Percentiles rank a stretch among this genome's conserved stretches.
These are phyloP conservation scores for Claviceps pazoutovae DNA, from an alignment of 2,329 filamentous ascomycete species.

Conservation along the genomic window DNA sequence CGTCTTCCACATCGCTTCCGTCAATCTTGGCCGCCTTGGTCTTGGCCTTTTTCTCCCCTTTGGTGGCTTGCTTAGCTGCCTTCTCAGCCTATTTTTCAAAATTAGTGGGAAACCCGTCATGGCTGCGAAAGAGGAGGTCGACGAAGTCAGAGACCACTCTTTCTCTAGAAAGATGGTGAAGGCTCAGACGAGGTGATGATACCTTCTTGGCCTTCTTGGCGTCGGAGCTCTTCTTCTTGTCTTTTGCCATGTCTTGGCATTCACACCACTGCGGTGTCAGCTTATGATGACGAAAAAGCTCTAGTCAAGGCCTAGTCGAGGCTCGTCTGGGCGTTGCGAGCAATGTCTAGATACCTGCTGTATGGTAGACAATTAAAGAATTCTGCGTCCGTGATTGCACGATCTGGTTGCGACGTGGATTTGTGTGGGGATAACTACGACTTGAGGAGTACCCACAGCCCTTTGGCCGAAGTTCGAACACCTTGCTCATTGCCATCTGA, in stretches of 20 bases:
- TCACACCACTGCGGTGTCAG: neutral
- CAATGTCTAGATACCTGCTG: too few relatives aligned
- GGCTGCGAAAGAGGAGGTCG: neutral
- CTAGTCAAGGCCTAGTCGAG: neutral
- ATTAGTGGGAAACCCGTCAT: neutral
- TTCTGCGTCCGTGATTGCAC: too few relatives aligned
- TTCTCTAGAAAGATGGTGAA: neutral
- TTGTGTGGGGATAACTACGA: too few relatives aligned
- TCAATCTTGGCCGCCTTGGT: slow-evolving; percentile 53
- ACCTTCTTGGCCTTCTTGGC: slow-evolving; percentile 39
- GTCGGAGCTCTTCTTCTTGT: slow-evolving; percentile 36
- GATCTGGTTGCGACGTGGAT: too few relatives aligned
- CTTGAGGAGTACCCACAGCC: too few relatives aligned
- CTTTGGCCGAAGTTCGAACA: too few relatives aligned
- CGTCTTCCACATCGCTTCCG: slow-evolving; percentile 81
- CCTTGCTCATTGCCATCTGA: too few relatives aligned
- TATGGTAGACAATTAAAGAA: too few relatives aligned
- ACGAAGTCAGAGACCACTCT: neutral
- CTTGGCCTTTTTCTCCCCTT: slow-evolving; percentile 76
- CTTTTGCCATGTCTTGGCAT: slow-evolving; percentile 30
- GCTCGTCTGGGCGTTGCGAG: too few relatives aligned
- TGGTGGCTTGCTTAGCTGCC: slow-evolving; percentile 71
- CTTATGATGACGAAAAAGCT: neutral
- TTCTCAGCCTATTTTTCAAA: slow-evolving; percentile 36
- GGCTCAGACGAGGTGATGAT: slow-evolving; percentile 5